Evolutionary conservation across 768 basidiomycete species (phyloP).

Genomic region (Omphalotus guepiniiformis): DNA sequence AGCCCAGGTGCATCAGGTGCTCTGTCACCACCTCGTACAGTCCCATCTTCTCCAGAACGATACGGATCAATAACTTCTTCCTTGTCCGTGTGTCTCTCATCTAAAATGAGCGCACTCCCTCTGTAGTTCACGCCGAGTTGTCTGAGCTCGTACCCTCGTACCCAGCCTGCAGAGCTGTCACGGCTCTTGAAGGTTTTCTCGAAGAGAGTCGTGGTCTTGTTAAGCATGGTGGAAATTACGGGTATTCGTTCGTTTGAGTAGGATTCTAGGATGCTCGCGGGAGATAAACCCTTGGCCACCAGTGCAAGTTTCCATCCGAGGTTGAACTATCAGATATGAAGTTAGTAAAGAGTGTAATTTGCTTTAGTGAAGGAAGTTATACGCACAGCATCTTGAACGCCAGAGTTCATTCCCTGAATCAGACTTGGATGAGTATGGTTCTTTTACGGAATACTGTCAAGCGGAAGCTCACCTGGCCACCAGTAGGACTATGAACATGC

Average conservation of each 20-base stretch:
- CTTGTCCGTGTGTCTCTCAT: constrained; percentile 25
- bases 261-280: constrained; percentile 17
- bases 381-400: constrained; percentile 29
- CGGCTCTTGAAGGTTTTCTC: constrained; percentile 7
- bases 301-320: constrained; percentile 28
- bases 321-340: constrained; percentile 15
- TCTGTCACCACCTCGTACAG: constrained; percentile 37
- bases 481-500: constrained; percentile 36
- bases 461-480: constrained; percentile 17
- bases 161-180: constrained; percentile 14
- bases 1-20: constrained; percentile 40
- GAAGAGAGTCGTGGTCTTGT: constrained; percentile 16
- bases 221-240: constrained; percentile 25
- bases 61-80: constrained; percentile 18
- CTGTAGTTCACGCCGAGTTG: constrained; percentile 54
- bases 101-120: constrained; percentile 43
- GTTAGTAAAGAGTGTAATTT: background rate
- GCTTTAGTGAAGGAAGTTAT: background rate
- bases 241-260: constrained; percentile 26
- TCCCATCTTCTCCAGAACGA: constrained; percentile 17
- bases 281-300: constrained; percentile 16
- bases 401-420: constrained; percentile 27
- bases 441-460: background rate
- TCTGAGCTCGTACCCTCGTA: constrained; percentile 20
- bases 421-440: background rate